Evolutionary conservation across 2,329 filamentous ascomycete genomes (phyloP).

Genomic region (Sporothrix pseudoabietina): DNA sequence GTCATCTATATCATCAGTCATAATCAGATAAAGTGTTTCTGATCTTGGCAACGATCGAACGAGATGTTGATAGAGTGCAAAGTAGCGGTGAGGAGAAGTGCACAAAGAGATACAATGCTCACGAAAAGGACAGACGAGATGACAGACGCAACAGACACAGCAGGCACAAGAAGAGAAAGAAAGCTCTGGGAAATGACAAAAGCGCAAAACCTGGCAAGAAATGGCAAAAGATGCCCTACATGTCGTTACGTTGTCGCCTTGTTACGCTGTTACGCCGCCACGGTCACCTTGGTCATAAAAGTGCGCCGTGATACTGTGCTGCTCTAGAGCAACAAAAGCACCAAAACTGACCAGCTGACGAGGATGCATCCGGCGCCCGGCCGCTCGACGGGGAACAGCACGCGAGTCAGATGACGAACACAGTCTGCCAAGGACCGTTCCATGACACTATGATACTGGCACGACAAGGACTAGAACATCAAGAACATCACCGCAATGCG

Average conservation of each 20-base stretch:
- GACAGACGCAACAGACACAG: neutral
- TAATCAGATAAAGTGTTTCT: too few species aligned
- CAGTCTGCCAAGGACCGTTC: neutral
- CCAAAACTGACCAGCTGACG: conserved; percentile 5
- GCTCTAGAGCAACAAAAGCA: neutral
- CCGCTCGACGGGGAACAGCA: neutral
- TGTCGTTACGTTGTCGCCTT: neutral
- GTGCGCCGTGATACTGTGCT: conserved; percentile 1
- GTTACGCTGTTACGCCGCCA: neutral
- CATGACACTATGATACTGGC: neutral
- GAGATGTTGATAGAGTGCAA: neutral
- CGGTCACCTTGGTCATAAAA: neutral
- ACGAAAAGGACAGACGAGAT: neutral
- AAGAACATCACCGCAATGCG: neutral
- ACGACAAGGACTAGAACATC: neutral
- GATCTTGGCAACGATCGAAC: neutral
- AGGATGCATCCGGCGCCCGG: neutral
- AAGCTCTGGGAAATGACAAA: neutral
- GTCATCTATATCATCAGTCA: neutral
- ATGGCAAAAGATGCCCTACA: neutral
- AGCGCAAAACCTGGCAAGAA: neutral
- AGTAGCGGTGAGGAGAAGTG: neutral
- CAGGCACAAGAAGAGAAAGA: neutral
- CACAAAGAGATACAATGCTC: neutral
- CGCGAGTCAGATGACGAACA: neutral